Conservation (phyloP, 441 rosid genomes). For the Geranium incanum region DNA sequence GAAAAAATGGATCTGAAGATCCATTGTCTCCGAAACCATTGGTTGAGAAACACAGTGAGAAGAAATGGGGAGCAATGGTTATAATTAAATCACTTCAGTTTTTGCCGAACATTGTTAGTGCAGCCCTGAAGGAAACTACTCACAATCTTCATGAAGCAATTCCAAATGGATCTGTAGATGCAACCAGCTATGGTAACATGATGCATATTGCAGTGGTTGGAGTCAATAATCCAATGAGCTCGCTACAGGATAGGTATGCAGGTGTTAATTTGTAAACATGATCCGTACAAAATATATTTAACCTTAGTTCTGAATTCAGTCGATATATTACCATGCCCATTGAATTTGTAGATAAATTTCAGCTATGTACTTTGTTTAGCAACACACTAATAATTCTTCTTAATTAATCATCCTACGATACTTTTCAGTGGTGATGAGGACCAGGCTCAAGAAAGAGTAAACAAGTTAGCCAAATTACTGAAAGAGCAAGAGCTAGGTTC, state of each 20-base stretch:
- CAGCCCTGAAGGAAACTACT: conserved; percentile 75
- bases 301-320: background rate
- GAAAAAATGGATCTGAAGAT: conserved; percentile 56
- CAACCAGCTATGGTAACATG: conserved; percentile 71
- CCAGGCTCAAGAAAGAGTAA: conserved; percentile 95
- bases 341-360: no score
- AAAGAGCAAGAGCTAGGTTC: conserved; percentile 74
- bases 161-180: conserved; percentile 34
- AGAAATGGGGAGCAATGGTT: conserved; percentile 99
- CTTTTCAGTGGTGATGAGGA: conserved; percentile 94
- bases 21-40: conserved; percentile 37
- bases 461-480: conserved; percentile 90
- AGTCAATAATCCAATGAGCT: conserved; percentile 94
- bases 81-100: conserved; percentile 85
- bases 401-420: conserved; percentile 19
- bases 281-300: background rate
- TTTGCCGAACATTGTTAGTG: conserved; percentile 63
- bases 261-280: conserved; percentile 8
- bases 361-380: background rate
- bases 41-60: conserved; percentile 68
- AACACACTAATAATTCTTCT: conserved; percentile 6
- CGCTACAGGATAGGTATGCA: conserved; percentile 92
- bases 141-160: conserved; percentile 44
- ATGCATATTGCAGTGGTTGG: conserved; percentile 96
- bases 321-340: conserved; percentile 4